Conservation (phyloP, 352 stramenopile species). For the Elongisporangium undulatum region DNA sequence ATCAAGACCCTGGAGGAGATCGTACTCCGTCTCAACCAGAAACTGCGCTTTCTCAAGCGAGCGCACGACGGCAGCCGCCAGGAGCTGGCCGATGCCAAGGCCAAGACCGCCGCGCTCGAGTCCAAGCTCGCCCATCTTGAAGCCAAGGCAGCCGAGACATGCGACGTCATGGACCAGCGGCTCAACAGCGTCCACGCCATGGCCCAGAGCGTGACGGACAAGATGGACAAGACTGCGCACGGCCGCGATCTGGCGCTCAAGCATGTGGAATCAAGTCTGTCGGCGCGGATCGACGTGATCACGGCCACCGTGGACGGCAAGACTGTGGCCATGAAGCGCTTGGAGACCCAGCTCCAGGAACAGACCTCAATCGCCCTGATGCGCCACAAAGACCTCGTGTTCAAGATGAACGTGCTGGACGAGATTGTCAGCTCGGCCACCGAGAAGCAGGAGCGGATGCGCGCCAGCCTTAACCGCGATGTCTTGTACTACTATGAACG, state of each 20-base stretch:
- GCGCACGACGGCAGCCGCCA: background rate
- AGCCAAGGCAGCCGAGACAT: background rate
- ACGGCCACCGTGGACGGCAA: background rate
- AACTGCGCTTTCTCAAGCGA: background rate
- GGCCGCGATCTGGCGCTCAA: background rate
- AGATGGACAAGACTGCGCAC: background rate
- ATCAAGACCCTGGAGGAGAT: background rate
- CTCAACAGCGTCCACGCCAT: background rate
- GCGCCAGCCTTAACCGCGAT: background rate
- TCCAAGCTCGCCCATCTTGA: background rate
- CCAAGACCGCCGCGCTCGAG: background rate
- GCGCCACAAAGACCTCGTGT: background rate
- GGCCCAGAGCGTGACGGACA: background rate
- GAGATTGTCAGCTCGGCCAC: background rate
- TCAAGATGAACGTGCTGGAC: background rate
- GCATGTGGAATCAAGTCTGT: background rate
- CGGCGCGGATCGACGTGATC: background rate
- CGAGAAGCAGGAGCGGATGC: background rate
- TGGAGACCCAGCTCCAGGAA: background rate
- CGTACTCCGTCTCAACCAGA: background rate
- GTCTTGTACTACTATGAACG: background rate
- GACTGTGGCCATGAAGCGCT: background rate
- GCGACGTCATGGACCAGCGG: background rate
- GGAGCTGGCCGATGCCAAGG: background rate
- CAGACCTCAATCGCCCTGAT: background rate